Evolutionary conservation across 345 rosid species (phyloP).

Genomic region (Psidium guajava): DNA sequence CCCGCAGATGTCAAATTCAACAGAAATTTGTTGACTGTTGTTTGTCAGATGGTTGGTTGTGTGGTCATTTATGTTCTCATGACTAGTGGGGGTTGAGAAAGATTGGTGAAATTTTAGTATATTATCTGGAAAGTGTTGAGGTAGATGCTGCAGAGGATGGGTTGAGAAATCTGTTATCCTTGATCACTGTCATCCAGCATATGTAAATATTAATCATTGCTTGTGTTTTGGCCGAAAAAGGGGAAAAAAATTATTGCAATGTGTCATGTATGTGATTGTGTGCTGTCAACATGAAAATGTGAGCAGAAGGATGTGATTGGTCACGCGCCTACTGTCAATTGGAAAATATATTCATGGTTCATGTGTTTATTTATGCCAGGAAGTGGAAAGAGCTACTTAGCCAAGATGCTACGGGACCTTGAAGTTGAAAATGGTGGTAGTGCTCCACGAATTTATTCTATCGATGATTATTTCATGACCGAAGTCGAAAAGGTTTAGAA

Average conservation of each 20-base stretch:
- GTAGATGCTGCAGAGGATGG: neutral
- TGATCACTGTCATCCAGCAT: neutral
- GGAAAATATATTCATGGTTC: neutral
- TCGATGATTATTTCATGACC: conserved; percentile 97
- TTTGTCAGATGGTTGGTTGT: neutral
- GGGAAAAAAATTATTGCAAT: neutral
- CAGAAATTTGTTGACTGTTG: neutral
- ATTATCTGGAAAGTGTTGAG: neutral
- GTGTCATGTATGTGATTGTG: neutral
- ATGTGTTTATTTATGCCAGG: conserved; percentile 21
- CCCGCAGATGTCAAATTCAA: neutral
- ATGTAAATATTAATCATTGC: neutral
- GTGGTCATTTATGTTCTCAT: neutral
- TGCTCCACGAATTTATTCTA: conserved; percentile 92
- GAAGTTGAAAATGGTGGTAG: conserved; percentile 84
- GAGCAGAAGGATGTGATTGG: neutral
- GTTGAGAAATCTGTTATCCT: neutral
- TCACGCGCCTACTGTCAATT: neutral
- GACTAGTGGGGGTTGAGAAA: neutral
- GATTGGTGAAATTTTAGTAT: neutral
- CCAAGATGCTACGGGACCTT: conserved; percentile 79
- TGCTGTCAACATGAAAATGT: neutral
- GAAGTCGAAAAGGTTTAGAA: conserved; percentile 81
- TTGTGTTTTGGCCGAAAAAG: neutral
- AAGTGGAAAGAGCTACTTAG: conserved; percentile 95